A percentile compares a stretch with the other conserved stretches of the same genome.
These are phyloP conservation scores for Hylodesmum podocarpum DNA, from an alignment of 306 rosid genomes.

Conservation along the genomic window DNA sequence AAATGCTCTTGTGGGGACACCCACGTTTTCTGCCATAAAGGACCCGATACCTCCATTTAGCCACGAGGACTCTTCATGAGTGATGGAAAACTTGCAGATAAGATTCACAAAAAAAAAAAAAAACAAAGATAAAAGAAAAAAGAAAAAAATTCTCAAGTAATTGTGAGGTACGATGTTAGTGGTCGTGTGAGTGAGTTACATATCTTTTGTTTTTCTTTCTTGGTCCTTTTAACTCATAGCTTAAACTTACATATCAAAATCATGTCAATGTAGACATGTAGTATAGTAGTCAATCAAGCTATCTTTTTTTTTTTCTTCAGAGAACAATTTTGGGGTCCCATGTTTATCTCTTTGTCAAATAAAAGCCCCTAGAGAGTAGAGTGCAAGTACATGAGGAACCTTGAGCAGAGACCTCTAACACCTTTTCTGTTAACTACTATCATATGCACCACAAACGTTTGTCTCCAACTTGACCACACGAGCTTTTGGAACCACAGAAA, in stretches of 20 bases:
- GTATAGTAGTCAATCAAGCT: constrained; percentile 26
- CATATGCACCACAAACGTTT: constrained; percentile 46
- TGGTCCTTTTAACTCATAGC: constrained; percentile 12
- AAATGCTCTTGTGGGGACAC: constrained; percentile 41
- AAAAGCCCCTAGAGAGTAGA: constrained; percentile 30
- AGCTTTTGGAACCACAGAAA: constrained; percentile 42
- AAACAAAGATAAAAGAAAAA: not conserved
- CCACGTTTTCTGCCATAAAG: constrained; percentile 15
- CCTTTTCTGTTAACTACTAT: constrained; percentile 27
- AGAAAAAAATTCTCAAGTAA: not conserved
- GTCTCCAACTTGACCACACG: constrained; percentile 43
- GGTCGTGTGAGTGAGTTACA: constrained; percentile 24
- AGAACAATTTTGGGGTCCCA: constrained; percentile 56
- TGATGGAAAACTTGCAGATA: constrained; percentile 26
- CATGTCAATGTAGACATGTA: constrained; percentile 28
- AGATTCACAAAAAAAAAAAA: not conserved
- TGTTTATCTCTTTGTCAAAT: constrained; percentile 5
- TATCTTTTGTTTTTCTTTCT: constrained; percentile 8
- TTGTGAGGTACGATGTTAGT: constrained; percentile 39
- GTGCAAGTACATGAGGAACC: constrained; percentile 38
- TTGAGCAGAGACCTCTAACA: constrained; percentile 32
- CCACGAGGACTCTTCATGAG: not conserved
- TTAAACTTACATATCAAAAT: constrained; percentile 36
- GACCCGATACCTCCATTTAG: constrained; percentile 12
- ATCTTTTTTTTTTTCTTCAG: constrained; percentile 11